These are phyloP conservation scores for Kwoniella dendrophila DNA, from an alignment of 768 basidiomycete species.

Conservation along the genomic window DNA sequence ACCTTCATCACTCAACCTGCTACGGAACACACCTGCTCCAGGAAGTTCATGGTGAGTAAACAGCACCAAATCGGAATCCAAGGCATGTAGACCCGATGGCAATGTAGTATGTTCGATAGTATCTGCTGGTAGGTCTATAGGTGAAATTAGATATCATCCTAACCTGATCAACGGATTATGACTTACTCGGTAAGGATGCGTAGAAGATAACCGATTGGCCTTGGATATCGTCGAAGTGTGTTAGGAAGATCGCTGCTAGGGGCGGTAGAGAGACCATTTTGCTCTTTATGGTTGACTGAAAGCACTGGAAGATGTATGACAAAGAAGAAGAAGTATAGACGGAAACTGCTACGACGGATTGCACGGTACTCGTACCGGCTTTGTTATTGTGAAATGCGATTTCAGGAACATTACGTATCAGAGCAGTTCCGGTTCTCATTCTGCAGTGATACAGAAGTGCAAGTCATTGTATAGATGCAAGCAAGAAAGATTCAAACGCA, in stretches of 20 bases:
- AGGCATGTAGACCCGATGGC: constrained; percentile 49
- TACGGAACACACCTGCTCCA: constrained; percentile 38
- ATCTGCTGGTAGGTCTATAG: constrained; percentile 16
- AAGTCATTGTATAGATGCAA: too few relatives aligned
- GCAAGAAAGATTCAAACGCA: background rate
- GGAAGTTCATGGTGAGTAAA: constrained; percentile 35
- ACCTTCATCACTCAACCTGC: constrained; percentile 32
- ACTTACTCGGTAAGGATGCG: constrained; percentile 23
- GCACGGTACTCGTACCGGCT: too few relatives aligned
- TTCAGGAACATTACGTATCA: too few relatives aligned
- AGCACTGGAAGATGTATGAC: background rate
- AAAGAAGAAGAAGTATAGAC: background rate
- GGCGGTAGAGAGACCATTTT: constrained; percentile 24
- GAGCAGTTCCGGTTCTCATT: too few relatives aligned
- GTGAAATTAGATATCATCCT: background rate
- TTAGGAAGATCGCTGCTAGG: constrained; percentile 48
- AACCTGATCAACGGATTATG: background rate
- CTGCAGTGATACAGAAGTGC: too few relatives aligned
- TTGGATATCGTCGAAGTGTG: constrained; percentile 55
- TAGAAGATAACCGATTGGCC: constrained; percentile 49
- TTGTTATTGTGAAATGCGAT: too few relatives aligned
- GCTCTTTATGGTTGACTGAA: background rate
- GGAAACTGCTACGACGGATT: too few relatives aligned
- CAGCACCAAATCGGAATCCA: constrained; percentile 41
- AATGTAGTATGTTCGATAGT: constrained; percentile 48